These are phyloP conservation scores for Saccharomycopsis javanensis DNA, from an alignment of 805 yeast species.

Conservation along the genomic window DNA sequence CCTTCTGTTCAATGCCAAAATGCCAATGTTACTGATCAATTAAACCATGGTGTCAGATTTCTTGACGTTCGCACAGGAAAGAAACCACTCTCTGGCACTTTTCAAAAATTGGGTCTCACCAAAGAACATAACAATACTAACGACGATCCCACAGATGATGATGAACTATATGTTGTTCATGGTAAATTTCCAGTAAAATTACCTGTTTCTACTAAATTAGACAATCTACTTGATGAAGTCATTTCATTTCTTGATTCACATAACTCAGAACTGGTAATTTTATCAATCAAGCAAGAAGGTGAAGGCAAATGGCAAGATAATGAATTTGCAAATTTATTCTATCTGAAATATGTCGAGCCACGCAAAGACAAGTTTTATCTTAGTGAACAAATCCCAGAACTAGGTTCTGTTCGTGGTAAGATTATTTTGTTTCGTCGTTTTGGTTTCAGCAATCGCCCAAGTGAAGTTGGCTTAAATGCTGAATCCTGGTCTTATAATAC, in stretches of 20 bases:
- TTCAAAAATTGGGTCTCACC: background rate
- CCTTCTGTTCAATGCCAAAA: conserved; percentile 77
- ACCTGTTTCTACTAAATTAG: conserved; percentile 44
- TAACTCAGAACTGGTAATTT: conserved; percentile 50
- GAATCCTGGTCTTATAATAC: conserved; percentile 58
- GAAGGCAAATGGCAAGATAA: conserved; percentile 57
- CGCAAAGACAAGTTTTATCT: conserved; percentile 52
- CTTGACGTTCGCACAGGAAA: conserved; percentile 59
- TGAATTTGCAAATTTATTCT: conserved; percentile 54
- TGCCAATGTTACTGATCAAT: conserved; percentile 47
- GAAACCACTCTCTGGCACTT: conserved; percentile 35
- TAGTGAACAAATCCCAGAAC: conserved; percentile 42
- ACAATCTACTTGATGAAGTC: conserved; percentile 44
- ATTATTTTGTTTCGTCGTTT: conserved; percentile 59
- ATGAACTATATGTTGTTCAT: conserved; percentile 58
- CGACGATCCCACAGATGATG: conserved; percentile 28
- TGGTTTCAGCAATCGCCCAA: conserved; percentile 39
- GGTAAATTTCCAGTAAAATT: conserved; percentile 68
- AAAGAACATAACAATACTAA: conserved; percentile 10
- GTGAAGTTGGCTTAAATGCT: conserved; percentile 56
- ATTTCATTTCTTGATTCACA: conserved; percentile 46
- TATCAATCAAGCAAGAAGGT: conserved; percentile 70
- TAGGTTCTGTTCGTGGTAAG: conserved; percentile 61
- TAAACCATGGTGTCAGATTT: conserved; percentile 66
- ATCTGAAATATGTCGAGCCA: conserved; percentile 45